Conservation (phyloP, 2,329 filamentous ascomycete species). For the Penicillium freii region DNA sequence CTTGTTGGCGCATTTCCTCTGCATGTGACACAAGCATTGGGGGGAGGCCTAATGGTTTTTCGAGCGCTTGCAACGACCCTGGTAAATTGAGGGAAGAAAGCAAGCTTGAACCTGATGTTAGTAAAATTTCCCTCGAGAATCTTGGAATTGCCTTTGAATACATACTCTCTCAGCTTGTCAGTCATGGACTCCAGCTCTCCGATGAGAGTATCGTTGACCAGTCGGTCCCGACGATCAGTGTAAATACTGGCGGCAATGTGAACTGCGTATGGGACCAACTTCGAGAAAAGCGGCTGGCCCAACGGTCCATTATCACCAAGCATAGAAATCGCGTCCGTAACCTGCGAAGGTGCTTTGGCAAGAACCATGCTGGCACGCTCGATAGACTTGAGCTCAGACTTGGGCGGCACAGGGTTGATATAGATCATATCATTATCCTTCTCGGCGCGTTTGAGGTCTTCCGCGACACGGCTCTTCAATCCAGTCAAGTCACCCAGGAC, state of each 20-base stretch:
- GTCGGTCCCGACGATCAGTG: slow-evolving; percentile 82
- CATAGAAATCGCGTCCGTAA: slow-evolving; percentile 74
- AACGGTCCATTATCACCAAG: slow-evolving; percentile 78
- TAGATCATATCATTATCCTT: slow-evolving; percentile 98
- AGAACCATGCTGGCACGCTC: slow-evolving; percentile 88
- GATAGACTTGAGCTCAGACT: slow-evolving; percentile 80
- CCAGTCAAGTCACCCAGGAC: slow-evolving; percentile 80
- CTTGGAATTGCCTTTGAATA: background rate
- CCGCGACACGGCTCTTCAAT: slow-evolving; percentile 76
- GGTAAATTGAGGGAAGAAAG: slow-evolving; percentile 82
- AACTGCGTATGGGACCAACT: slow-evolving; percentile 91
- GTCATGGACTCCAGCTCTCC: slow-evolving; percentile 80
- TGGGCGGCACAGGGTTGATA: slow-evolving; percentile 77
- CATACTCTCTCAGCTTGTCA: slow-evolving; percentile 69
- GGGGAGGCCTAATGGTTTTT: slow-evolving; percentile 89
- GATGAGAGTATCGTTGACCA: slow-evolving; percentile 85
- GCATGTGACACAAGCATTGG: slow-evolving; percentile 83
- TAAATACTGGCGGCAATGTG: slow-evolving; percentile 95
- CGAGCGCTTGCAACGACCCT: slow-evolving; percentile 86
- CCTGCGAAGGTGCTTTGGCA: slow-evolving; percentile 73
- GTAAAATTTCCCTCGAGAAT: background rate
- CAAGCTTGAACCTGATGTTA: slow-evolving; percentile 41
- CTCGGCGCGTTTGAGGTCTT: slow-evolving; percentile 87
- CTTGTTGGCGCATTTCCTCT: slow-evolving; percentile 88
- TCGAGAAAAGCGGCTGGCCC: slow-evolving; percentile 81